Percentiles rank a stretch among this genome's conserved stretches.
These are phyloP conservation scores for Vinca minor DNA, from an alignment of 257 asterid species.

Conservation along the genomic window DNA sequence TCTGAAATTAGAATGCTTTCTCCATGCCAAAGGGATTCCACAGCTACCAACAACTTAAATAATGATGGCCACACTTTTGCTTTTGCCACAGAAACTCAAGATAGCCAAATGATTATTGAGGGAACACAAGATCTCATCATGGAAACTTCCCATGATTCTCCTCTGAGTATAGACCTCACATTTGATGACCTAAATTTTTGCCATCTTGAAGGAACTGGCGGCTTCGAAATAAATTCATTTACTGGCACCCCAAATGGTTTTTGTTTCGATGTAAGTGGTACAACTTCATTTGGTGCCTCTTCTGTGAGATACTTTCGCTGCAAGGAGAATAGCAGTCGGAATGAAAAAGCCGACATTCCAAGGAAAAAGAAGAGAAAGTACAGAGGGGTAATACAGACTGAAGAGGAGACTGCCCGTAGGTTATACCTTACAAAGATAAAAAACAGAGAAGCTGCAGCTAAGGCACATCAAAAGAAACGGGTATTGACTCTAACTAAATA, in stretches of 20 bases:
- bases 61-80: neutral
- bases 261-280: constrained; percentile 8
- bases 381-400: constrained; percentile 27
- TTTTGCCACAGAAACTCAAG: constrained; percentile 19
- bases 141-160: constrained; percentile 13
- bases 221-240: neutral
- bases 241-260: neutral
- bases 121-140: constrained; percentile 12
- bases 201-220: neutral
- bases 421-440: constrained; percentile 19
- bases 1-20: constrained; percentile 19
- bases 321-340: neutral
- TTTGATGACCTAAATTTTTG: neutral
- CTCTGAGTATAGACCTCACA: constrained; percentile 9
- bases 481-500: too few species aligned
- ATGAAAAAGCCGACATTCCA: neutral
- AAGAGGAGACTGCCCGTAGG: constrained; percentile 22
- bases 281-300: neutral
- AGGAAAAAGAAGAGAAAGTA: constrained; percentile 28
- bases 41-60: constrained; percentile 3
- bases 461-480: constrained; percentile 21
- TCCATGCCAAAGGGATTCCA: constrained; percentile 5
- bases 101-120: constrained; percentile 17
- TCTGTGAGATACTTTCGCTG: constrained; percentile 14
- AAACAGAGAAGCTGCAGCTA: constrained; percentile 27